phyloP scores from a whole-genome alignment of 1,284 basidiomycete genomes.

The Marasmius oreades region DNA sequence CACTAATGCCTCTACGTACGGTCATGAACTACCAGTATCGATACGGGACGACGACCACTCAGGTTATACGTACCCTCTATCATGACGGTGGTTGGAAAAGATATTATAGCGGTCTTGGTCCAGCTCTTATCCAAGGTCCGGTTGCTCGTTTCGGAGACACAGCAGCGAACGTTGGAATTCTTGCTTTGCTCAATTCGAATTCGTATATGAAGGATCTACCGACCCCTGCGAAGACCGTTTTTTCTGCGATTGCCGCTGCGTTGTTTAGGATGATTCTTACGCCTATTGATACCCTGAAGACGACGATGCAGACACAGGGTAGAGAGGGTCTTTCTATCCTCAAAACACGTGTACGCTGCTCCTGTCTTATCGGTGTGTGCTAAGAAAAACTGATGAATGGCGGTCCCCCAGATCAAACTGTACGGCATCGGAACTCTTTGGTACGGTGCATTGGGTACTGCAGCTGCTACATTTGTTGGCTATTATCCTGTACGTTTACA shows the following conservation, averaged over 20 bases:
- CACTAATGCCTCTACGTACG: conserved; percentile 82
- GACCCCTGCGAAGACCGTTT: conserved; percentile 61
- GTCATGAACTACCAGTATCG: conserved; percentile 92
- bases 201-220: conserved; percentile 63
- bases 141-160: conserved; percentile 86
- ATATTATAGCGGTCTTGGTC: conserved; percentile 79
- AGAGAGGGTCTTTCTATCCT: conserved; percentile 63
- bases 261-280: conserved; percentile 81
- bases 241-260: conserved; percentile 69
- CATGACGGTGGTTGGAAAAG: conserved; percentile 75
- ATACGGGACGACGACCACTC: conserved; percentile 71
- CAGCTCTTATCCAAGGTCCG: conserved; percentile 81
- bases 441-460: conserved; percentile 87
- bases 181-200: conserved; percentile 73
- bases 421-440: conserved; percentile 79
- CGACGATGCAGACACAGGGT: conserved; percentile 88
- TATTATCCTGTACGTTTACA: conserved; percentile 62
- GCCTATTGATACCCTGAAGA: conserved; percentile 89
- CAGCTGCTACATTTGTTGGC: conserved; percentile 89
- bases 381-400: no score
- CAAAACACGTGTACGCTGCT: conserved; percentile 51
- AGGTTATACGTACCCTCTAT: conserved; percentile 66
- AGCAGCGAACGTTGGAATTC: conserved; percentile 78
- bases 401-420: conserved; percentile 53
- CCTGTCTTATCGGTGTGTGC: background rate